Base-by-base conservation (phyloP, 2,329 filamentous ascomycete species). In the Calonectria henricotiae region DNA sequence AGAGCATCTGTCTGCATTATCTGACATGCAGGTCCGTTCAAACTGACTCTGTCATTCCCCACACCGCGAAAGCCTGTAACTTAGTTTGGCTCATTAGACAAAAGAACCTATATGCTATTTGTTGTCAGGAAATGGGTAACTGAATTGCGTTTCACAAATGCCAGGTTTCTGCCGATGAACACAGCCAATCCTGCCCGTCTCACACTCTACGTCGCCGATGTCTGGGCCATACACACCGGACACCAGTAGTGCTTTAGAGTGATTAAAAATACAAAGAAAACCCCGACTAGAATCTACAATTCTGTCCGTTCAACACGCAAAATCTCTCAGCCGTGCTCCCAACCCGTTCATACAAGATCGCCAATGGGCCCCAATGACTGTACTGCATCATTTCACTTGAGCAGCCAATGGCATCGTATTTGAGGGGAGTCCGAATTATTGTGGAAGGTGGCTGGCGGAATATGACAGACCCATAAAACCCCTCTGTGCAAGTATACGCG, bases 391-490 rank as follows among this genome's bases (percentile, higher is more conserved):
- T 3, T 12, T 6, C 32, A 7, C 1, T 7, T 2, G 2, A 12
- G 25, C 9, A 32, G 17, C 47, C 47, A 51, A 51, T 51, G 3
- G 30, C 9, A 11, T 32, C 0, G 7, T 11, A 12, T 8, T 1
- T n/a, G 27, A 32, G 15, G 15, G 35, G 35, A 20, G 47, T 51
- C 47, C 47, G 27, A 2, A 51, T 51, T 32, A 32, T 30, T 12
- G 7, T 51, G 47, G 47, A 51, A 27, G 15, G 15, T 49, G 47
- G 47, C 47, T 37, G 5, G 47, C 9, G 3, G 15, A 51, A 11
- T 6, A 51, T 51, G 25, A 51, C 27, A n/a, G 47, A 51, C 47
- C 47, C 47, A 49, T 49, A 49, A 49, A 49, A 49, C 7, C 27
- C 13, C 25, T 9, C 8, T 3, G 25, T 9, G 25, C 23, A 49